Percentiles rank a stretch among this genome's conserved stretches.
These are phyloP conservation scores for Flammula alnicola DNA, from an alignment of 1,284 basidiomycete species.

Conservation along the genomic window DNA sequence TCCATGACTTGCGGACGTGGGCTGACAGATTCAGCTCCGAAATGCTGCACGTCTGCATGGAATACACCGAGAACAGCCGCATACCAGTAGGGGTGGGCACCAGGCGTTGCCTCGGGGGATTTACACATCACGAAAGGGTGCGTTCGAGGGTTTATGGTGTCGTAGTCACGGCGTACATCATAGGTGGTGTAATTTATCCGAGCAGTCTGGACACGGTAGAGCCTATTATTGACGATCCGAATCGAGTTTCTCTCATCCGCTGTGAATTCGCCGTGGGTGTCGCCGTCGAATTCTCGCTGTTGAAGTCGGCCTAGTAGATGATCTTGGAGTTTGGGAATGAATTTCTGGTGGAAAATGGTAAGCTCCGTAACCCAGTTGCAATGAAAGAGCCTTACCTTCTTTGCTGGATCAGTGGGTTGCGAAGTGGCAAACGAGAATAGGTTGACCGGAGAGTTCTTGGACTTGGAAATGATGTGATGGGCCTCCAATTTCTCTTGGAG, in stretches of 20 bases:
- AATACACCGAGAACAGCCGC: slow-evolving; percentile 20
- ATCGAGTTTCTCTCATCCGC: slow-evolving; percentile 25
- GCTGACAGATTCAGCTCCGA: background rate
- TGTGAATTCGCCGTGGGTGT: slow-evolving; percentile 10
- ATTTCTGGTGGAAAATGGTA: slow-evolving; percentile 14
- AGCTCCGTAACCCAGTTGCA: background rate
- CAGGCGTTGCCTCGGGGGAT: slow-evolving; percentile 9
- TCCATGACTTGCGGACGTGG: slow-evolving; percentile 10
- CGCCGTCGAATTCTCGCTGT: slow-evolving; percentile 14
- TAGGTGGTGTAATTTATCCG: slow-evolving; percentile 51
- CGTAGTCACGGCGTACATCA: slow-evolving; percentile 40
- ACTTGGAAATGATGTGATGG: slow-evolving; percentile 26
- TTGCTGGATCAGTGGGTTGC: slow-evolving; percentile 21
- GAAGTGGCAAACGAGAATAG: slow-evolving; percentile 22
- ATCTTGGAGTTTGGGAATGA: slow-evolving; percentile 22
- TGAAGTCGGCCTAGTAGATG: slow-evolving; percentile 24
- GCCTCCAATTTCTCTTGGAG: background rate
- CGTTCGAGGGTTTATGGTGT: slow-evolving; percentile 40
- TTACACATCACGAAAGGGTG: slow-evolving; percentile 41
- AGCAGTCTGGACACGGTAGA: slow-evolving; percentile 38
- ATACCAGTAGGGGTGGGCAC: slow-evolving; percentile 24
- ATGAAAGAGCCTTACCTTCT: slow-evolving; percentile 15
- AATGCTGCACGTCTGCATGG: slow-evolving; percentile 15
- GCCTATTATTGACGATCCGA: slow-evolving; percentile 26
- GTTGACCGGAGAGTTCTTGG: slow-evolving; percentile 16